Conservation (phyloP, 345 rosid species). For the Isatis tinctoria region DNA sequence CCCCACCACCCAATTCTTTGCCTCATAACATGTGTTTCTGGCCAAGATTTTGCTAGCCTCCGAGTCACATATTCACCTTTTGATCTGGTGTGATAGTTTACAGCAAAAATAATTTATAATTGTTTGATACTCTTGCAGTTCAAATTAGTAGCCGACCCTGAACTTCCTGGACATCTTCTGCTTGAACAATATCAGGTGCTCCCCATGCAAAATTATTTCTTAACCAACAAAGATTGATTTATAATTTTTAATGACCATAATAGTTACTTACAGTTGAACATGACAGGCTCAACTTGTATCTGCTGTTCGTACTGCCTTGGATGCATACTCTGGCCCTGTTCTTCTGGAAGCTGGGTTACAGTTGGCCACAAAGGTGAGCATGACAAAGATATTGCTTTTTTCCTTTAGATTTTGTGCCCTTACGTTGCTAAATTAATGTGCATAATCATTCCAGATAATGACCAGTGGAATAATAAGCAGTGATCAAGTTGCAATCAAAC, state of each 20-base stretch:
- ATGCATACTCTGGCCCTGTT: conserved; percentile 77
- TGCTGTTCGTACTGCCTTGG: conserved; percentile 94
- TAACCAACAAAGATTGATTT: neutral
- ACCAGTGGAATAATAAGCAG: conserved; percentile 89
- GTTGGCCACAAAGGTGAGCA: conserved; percentile 84
- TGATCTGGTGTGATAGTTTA: conserved; percentile 8
- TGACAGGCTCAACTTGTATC: conserved; percentile 88
- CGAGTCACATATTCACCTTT: neutral
- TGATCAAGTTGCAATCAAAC: conserved; percentile 90
- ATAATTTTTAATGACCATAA: neutral
- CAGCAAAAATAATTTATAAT: neutral
- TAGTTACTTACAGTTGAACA: conserved; percentile 17
- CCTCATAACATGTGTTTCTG: neutral
- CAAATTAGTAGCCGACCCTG: conserved; percentile 73
- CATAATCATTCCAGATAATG: conserved; percentile 64
- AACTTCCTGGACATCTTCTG: conserved; percentile 90
- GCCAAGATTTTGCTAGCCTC: conserved; percentile 13
- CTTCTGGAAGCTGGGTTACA: conserved; percentile 96
- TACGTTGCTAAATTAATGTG: conserved; percentile 22
- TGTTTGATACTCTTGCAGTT: conserved; percentile 47
- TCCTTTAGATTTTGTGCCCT: neutral
- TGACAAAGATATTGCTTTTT: conserved; percentile 13
- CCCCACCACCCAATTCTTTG: neutral
- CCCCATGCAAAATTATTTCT: neutral
- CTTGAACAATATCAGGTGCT: conserved; percentile 92